A percentile compares a stretch with the other conserved stretches of the same genome.
Evolutionary conservation across 148 eudicot genomes (phyloP).

Genomic region (Salicornia ramosissima): DNA sequence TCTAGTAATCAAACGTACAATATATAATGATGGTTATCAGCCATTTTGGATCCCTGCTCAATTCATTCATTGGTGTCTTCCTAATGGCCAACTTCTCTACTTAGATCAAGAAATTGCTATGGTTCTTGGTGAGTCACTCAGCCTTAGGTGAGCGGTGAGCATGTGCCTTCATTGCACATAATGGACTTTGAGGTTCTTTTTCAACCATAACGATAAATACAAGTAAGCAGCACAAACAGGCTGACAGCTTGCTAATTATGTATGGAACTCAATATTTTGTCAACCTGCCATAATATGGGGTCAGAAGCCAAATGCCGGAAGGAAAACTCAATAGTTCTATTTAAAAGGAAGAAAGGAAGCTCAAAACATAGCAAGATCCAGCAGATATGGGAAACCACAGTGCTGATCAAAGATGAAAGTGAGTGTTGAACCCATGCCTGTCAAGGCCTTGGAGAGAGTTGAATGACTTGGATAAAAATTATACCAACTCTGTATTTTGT

Average conservation of each 20-base stretch:
- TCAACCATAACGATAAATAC: neutral
- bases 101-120: neutral
- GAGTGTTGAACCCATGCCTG: neutral
- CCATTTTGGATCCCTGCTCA: neutral
- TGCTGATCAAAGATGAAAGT: neutral
- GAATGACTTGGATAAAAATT: neutral
- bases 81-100: neutral
- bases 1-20: too few relatives aligned
- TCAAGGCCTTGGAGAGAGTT: neutral
- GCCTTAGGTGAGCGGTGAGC: neutral
- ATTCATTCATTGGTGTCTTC: neutral
- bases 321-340: neutral
- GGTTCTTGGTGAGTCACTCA: neutral
- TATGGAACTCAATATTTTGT: neutral
- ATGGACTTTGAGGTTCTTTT: neutral
- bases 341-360: neutral
- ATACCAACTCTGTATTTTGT: too few relatives aligned
- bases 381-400: neutral
- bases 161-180: neutral
- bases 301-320: neutral
- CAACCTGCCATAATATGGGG: neutral
- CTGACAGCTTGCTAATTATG: neutral
- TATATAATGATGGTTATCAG: neutral
- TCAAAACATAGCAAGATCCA: neutral
- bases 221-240: neutral